A percentile compares a stretch with the other conserved stretches of the same genome.
Evolutionary conservation across 2,329 filamentous ascomycete species (phyloP).

Genomic region (Ceratocystis variospora): DNA sequence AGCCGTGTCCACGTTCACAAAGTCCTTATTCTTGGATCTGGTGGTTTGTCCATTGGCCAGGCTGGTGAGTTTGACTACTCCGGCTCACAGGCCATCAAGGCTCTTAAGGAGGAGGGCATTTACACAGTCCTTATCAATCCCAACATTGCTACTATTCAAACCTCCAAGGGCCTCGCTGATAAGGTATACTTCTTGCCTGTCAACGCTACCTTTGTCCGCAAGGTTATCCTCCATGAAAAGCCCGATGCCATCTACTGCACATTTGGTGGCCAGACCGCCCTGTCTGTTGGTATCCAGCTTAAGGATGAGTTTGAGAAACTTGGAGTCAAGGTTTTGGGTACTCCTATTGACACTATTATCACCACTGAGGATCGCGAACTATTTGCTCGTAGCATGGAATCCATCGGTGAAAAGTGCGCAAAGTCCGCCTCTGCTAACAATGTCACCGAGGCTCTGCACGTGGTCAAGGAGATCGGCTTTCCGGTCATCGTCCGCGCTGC

Average conservation of each 20-base stretch:
- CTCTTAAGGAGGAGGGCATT: constrained; percentile 91
- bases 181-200: constrained; percentile 98
- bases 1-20: constrained; percentile 72
- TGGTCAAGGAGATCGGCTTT: constrained; percentile 82
- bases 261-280: constrained; percentile 91
- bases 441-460: constrained; percentile 75
- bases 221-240: constrained; percentile 87
- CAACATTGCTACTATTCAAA: constrained; percentile 98
- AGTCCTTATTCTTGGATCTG: constrained; percentile 83
- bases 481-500: constrained; percentile 95
- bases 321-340: constrained; percentile 88
- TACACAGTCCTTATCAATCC: constrained; percentile 98
- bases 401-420: constrained; percentile 93
- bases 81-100: constrained; percentile 96
- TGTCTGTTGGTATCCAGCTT: constrained; percentile 93
- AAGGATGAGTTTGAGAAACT: constrained; percentile 92
- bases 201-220: constrained; percentile 91
- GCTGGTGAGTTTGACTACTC: constrained; percentile 99
- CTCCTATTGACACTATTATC: constrained; percentile 94
- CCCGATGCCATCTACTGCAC: constrained; percentile 96
- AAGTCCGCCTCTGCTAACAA: constrained; percentile 89
- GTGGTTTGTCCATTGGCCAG: constrained; percentile 92
- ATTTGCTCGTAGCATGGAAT: constrained; percentile 96
- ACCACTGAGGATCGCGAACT: constrained; percentile 96
- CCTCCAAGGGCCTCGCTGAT: constrained; percentile 91